phyloP scores from a whole-genome alignment of 164 flowering plant species.

The Vitis rupestris region DNA sequence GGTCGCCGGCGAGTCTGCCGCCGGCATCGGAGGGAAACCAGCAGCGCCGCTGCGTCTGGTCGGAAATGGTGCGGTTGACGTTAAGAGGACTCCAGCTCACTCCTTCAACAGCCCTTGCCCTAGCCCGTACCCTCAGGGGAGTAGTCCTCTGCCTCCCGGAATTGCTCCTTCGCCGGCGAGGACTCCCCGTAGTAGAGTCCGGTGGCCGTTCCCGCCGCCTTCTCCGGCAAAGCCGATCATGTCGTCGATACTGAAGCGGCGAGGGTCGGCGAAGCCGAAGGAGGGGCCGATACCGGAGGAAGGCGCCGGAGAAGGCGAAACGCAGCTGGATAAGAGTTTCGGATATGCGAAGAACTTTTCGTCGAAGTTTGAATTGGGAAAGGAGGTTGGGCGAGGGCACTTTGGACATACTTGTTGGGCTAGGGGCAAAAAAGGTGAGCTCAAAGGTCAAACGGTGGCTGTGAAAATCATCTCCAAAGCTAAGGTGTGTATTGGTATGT shows the following conservation, averaged over 20 bases:
- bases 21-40: background rate
- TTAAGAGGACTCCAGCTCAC: conserved; percentile 36
- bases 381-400: conserved; percentile 79
- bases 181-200: conserved; percentile 47
- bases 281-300: conserved; percentile 35
- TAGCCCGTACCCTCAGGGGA: conserved; percentile 34
- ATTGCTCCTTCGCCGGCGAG: conserved; percentile 66
- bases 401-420: conserved; percentile 78
- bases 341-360: conserved; percentile 52
- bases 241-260: conserved; percentile 43
- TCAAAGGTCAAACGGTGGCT: conserved; percentile 58
- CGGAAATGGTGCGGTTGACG: conserved; percentile 9
- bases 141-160: conserved; percentile 39
- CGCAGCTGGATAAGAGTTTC: conserved; percentile 54
- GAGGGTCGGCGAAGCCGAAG: conserved; percentile 26
- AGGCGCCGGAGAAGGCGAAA: conserved; percentile 23
- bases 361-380: conserved; percentile 58
- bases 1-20: background rate
- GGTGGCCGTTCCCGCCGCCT: conserved; percentile 71
- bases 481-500: conserved; percentile 45
- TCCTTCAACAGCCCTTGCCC: conserved; percentile 51
- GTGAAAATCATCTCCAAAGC: conserved; percentile 73
- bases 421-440: conserved; percentile 58
- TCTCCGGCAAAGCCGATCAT: conserved; percentile 76
- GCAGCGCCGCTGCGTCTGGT: conserved; percentile 3